These are phyloP conservation scores for Magnolia kwangsiensis DNA, from an alignment of 164 flowering plant genomes.

Conservation along the genomic window DNA sequence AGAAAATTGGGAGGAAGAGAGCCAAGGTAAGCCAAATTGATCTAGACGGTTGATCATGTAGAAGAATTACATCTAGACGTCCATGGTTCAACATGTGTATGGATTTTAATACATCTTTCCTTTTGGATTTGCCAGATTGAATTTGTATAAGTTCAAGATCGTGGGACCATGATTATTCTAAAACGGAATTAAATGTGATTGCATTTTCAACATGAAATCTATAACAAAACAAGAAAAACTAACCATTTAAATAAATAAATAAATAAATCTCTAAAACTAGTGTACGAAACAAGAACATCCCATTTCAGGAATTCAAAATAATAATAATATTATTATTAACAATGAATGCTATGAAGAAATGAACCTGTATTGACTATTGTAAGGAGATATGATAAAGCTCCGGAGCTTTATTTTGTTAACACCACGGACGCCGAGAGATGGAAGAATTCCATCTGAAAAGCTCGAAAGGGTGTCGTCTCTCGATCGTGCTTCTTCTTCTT, in stretches of 20 bases:
- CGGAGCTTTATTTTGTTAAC: slow-evolving; percentile 61
- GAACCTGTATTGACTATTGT: slow-evolving; percentile 79
- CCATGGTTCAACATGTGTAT: too few species aligned
- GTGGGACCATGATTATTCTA: background rate
- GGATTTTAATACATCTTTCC: too few species aligned
- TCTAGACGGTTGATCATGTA: too few species aligned
- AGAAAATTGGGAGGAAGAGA: too few species aligned
- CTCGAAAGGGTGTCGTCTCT: slow-evolving; percentile 80
- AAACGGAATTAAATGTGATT: background rate
- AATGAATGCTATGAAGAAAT: background rate
- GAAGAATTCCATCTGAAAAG: slow-evolving; percentile 62
- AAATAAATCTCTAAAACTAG: background rate
- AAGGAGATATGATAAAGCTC: slow-evolving; percentile 65
- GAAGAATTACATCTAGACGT: too few species aligned
- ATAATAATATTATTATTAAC: too few species aligned
- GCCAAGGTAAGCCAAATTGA: too few species aligned
- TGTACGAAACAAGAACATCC: background rate
- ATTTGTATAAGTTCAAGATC: too few species aligned
- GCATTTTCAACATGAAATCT: background rate
- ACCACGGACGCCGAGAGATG: slow-evolving; percentile 83
- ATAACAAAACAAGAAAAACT: background rate
- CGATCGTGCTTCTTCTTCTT: slow-evolving; percentile 50
- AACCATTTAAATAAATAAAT: background rate
- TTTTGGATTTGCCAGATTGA: too few species aligned
- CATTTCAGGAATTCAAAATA: too few species aligned